Evolutionary conservation across 1,139 yeast species (phyloP), one percentile per base, ranked within the genome.

Genomic region (Candida tunisiensis): DNA sequence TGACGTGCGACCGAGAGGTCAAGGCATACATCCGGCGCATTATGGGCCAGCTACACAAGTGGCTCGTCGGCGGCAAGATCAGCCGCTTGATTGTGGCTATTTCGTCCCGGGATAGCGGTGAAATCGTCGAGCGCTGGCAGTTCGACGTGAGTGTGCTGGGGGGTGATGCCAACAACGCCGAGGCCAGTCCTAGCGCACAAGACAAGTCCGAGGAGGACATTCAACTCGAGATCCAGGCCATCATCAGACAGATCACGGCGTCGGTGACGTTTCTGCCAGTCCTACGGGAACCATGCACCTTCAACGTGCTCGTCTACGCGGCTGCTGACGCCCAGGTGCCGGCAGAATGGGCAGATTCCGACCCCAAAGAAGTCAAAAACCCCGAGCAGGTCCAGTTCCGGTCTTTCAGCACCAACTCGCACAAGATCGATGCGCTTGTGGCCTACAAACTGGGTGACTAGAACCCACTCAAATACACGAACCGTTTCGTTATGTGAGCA

Each of bases 181-280:
- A 17, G 9, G 9, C 4, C 8, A 5, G n/a, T 5, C 8, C 4
- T 10, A 8, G n/a, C n/a, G 9, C 19, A 17, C 8, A 17, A 17
- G 19, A 8, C 19, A 7, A 14, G 18, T 5, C 21, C 15, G 7
- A 68, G 63, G 66, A 58, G 3, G 67, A 62, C 22, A 68, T 75
- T 6, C 85, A 77, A 40, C 59, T 56, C 31, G 92, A 83, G 38
- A 80, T 85, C 11, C 91, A 82, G 45, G 71, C 88, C 0, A 73
- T 85, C 14, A 72, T 85, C 25, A 66, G 94, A 25, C 96, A 85
- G 44, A 78, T 85, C 29, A 82, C 93, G 0, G 82, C 93, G 1
- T 75, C 91, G 28, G 80, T 79, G 2, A 71, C 93, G 1, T 82
- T 82, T 45, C 58, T 85, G 29, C 96, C 96, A 0, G 65, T 77